Conservation (phyloP, 2,329 filamentous ascomycete species). For the Alternaria sp. region DNA sequence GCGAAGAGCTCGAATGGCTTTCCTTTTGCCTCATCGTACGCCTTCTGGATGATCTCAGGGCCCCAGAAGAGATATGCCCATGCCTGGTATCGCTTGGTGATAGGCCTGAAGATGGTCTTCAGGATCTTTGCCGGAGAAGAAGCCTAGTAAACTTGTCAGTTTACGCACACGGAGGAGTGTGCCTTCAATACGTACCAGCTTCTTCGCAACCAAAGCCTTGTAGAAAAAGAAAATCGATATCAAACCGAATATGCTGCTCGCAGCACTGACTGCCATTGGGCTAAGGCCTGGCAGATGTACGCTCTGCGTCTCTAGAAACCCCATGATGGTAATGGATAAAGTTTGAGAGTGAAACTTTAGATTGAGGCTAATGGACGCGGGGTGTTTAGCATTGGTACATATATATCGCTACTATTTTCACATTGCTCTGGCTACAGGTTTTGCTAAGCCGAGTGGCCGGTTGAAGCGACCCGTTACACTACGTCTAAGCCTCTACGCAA, state of each 20-base stretch:
- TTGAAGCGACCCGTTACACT: slow-evolving; percentile 1
- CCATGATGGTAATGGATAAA: slow-evolving; percentile 8
- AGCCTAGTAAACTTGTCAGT: slow-evolving; percentile 7
- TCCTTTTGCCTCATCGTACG: slow-evolving; percentile 18
- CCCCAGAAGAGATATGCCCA: slow-evolving; percentile 28
- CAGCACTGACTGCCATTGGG: slow-evolving; percentile 18
- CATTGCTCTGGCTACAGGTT: not conserved
- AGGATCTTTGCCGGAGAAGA: slow-evolving; percentile 12
- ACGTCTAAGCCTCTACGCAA: slow-evolving; percentile 1
- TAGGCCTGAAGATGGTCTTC: slow-evolving; percentile 9
- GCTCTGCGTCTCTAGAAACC: slow-evolving; percentile 13
- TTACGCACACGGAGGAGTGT: not conserved
- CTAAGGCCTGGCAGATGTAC: slow-evolving; percentile 12
- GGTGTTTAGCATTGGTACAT: slow-evolving; percentile 12
- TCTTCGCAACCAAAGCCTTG: slow-evolving; percentile 19
- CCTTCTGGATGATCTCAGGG: slow-evolving; percentile 25
- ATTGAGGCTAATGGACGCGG: slow-evolving; percentile 4
- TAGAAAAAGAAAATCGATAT: slow-evolving; percentile 24
- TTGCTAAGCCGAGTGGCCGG: slow-evolving; percentile 9
- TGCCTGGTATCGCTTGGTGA: slow-evolving; percentile 20
- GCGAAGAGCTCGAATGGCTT: slow-evolving; percentile 27
- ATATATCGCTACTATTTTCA: slow-evolving; percentile 7
- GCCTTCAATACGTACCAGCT: slow-evolving; percentile 14
- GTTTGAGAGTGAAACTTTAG: slow-evolving; percentile 4
- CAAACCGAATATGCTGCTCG: slow-evolving; percentile 23